phyloP scores from a whole-genome alignment of 2,329 filamentous ascomycete species.

The Aspergillus novoparasiticus region DNA sequence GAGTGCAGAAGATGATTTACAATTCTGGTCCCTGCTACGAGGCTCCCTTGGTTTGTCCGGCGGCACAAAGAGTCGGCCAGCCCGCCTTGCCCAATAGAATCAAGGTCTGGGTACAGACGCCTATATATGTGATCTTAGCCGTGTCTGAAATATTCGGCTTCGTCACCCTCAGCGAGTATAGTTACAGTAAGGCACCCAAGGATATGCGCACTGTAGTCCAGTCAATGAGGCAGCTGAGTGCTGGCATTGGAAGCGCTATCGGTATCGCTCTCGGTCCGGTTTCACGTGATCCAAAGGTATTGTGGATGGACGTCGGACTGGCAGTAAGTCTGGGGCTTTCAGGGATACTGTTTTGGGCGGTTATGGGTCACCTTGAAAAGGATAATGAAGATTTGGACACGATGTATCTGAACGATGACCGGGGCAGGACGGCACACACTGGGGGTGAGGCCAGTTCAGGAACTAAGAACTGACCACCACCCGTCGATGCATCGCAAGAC shows the following conservation, averaged over 20 bases:
- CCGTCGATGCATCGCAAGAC: too few relatives aligned
- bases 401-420: not conserved
- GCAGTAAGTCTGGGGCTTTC: not conserved
- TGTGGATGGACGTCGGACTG: constrained; percentile 4
- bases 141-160: constrained; percentile 4
- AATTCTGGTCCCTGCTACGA: constrained; percentile 4
- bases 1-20: constrained; percentile 8
- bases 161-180: constrained; percentile 4
- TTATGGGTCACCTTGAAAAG: not conserved
- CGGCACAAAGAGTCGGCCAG: constrained; percentile 1
- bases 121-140: not conserved
- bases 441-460: not conserved
- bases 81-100: constrained; percentile 1
- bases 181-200: constrained; percentile 6
- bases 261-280: constrained; percentile 3
- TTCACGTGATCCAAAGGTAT: constrained; percentile 2
- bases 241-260: constrained; percentile 2
- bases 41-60: constrained; percentile 3
- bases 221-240: constrained; percentile 6
- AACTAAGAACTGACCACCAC: not conserved
- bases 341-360: not conserved
- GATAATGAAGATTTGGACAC: not conserved
- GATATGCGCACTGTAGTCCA: constrained; percentile 8
- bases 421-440: not conserved
- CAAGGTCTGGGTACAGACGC: constrained; percentile 7